These are phyloP conservation scores for Botrytis paeoniae DNA, from an alignment of 2,329 filamentous ascomycete genomes.

Conservation along the genomic window DNA sequence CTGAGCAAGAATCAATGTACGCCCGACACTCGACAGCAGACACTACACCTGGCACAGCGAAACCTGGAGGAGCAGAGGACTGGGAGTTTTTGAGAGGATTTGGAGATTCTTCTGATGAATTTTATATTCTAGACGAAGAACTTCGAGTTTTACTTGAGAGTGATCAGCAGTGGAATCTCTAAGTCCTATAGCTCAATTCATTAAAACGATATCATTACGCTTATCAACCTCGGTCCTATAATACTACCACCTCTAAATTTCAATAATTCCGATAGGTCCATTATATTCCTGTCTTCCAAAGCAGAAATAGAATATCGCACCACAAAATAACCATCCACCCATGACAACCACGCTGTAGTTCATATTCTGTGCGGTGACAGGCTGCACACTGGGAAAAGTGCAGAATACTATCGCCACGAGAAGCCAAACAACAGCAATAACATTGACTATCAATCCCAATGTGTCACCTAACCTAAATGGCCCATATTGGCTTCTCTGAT, in stretches of 20 bases:
- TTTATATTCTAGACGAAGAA: conserved; percentile 34
- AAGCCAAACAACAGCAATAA: conserved; percentile 45
- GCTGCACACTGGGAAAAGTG: conserved; percentile 44
- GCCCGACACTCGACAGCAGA: neutral
- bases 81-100: conserved; percentile 36
- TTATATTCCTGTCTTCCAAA: conserved; percentile 33
- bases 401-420: conserved; percentile 46
- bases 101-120: conserved; percentile 35
- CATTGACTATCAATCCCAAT: conserved; percentile 41
- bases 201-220: neutral
- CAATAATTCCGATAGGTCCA: conserved; percentile 26
- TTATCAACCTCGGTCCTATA: neutral
- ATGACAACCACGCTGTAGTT: conserved; percentile 47
- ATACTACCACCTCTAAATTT: neutral
- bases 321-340: conserved; percentile 41
- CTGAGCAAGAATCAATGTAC: conserved; percentile 10
- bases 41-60: neutral
- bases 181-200: conserved; percentile 6
- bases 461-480: conserved; percentile 38
- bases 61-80: conserved; percentile 23
- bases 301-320: conserved; percentile 39
- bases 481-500: conserved; percentile 29
- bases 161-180: conserved; percentile 9
- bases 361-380: conserved; percentile 45
- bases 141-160: conserved; percentile 33